phyloP scores from a whole-genome alignment of 129 eudicot genomes.

The Dittrichia graveolens region DNA sequence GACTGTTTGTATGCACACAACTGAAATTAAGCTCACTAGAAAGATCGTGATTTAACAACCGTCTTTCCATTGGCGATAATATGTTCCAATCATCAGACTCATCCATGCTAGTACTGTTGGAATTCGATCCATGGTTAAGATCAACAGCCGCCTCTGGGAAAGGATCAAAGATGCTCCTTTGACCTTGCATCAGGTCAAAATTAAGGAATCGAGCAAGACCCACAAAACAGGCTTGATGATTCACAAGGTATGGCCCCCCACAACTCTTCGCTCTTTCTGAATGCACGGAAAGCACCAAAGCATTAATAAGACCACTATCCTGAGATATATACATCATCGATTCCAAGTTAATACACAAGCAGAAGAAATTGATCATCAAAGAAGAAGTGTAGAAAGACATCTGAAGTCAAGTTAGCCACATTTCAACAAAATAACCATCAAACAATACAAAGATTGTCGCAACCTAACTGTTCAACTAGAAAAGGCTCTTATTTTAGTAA shows the following conservation, averaged over 20 bases:
- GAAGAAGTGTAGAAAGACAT: not conserved
- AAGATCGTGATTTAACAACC: slow-evolving; percentile 49
- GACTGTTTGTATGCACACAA: slow-evolving; percentile 33
- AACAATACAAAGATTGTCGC: not conserved
- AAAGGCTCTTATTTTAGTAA: slow-evolving; percentile 1
- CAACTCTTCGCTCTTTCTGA: not conserved
- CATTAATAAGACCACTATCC: not conserved
- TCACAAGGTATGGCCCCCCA: slow-evolving; percentile 28
- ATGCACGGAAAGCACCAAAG: slow-evolving; percentile 15
- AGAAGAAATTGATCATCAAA: slow-evolving; percentile 8
- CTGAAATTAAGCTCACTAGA: slow-evolving; percentile 39
- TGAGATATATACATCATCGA: slow-evolving; percentile 18
- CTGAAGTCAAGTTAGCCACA: slow-evolving; percentile 27
- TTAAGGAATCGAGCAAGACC: slow-evolving; percentile 23
- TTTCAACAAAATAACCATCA: slow-evolving; percentile 17
- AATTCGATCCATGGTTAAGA: slow-evolving; percentile 61
- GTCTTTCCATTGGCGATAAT: slow-evolving; percentile 59
- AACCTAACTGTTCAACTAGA: not conserved
- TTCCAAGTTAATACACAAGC: slow-evolving; percentile 14
- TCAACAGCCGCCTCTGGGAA: slow-evolving; percentile 52
- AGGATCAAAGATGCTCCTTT: slow-evolving; percentile 45
- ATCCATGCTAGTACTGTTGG: slow-evolving; percentile 49
- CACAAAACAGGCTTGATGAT: slow-evolving; percentile 13
- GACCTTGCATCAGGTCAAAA: slow-evolving; percentile 48
- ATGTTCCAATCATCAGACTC: slow-evolving; percentile 50